Percentiles rank a stretch among this genome's conserved stretches.
These are phyloP conservation scores for Colletotrichum australisinense DNA, from an alignment of 2,329 filamentous ascomycete species.

Conservation along the genomic window DNA sequence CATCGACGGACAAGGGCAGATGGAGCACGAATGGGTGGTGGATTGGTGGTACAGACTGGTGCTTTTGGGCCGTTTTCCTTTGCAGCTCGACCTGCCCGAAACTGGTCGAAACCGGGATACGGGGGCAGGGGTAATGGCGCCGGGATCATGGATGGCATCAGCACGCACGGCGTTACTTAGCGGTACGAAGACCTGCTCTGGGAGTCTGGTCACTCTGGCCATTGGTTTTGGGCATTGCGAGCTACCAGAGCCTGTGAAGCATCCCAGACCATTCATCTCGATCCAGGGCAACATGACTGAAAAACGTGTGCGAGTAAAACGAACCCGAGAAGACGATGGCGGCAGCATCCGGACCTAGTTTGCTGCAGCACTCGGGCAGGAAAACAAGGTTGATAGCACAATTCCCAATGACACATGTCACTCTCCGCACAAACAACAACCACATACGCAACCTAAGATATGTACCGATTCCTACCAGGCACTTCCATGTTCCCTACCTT, in stretches of 20 bases:
- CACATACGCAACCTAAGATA: background rate
- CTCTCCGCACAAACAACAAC: background rate
- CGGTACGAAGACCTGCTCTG: background rate
- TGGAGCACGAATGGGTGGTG: background rate
- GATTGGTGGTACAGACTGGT: background rate
- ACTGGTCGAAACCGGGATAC: conserved; percentile 31
- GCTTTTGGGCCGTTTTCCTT: conserved; percentile 11
- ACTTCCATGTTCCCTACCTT: background rate
- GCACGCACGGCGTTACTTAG: background rate
- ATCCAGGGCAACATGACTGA: background rate
- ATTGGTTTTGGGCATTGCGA: background rate
- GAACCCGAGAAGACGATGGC: background rate
- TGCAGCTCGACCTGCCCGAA: conserved; percentile 27
- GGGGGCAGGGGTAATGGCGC: conserved; percentile 13
- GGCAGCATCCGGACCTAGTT: background rate
- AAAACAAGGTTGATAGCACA: background rate
- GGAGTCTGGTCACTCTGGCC: background rate
- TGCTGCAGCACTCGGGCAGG: background rate
- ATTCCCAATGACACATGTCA: conserved; percentile 2
- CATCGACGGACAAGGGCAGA: conserved; percentile 14
- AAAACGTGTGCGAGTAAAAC: background rate
- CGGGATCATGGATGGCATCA: conserved; percentile 14
- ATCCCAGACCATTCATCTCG: background rate
- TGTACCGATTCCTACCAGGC: background rate
- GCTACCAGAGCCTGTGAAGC: background rate